Base-by-base conservation (phyloP, 768 basidiomycete species). In the Macrolepiota dolichaula region DNA sequence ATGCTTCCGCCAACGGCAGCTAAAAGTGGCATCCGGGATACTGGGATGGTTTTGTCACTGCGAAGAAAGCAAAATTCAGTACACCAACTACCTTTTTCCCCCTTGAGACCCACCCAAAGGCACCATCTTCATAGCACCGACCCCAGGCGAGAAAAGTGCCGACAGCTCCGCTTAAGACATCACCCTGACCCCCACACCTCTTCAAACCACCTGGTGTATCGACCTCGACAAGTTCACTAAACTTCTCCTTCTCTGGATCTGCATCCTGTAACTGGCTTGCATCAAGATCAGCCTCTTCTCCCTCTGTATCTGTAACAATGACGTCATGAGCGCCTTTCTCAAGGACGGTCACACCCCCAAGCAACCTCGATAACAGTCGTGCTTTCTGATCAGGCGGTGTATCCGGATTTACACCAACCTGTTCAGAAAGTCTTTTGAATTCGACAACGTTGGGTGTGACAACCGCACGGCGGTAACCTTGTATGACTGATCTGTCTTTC, bases 131-230 rank as follows among this genome's bases (percentile, higher is more conserved):
- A 71, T 92, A 98, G 67, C 92, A 94, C 71, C 90, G 91, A 4
- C 91, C 94, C 96, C 97, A 99, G 3, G 96, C 96, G 66, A 98
- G 78, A 71, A 97, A 85, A 1, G 94, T 85, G 0, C 95, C 97
- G 10, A 94, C 89, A 47, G 83, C 80, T 12, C 97, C 97, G 67
- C 89, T 91, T 58, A 98, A 72, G 38, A 99, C 86, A 73, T 99
- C 97, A 0, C 97, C 97, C 71, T 98, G 97, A 1, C 97, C 97
- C 12, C 97, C 96, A 67, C 94, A 96, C 58, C 97, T 79, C 76
- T 96, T 96, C 67, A 92, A 66, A 1, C 96, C 95, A 1, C 97
- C 97, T 57, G 84, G 75, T 0, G 80, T 74, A 64, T 90, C 86
- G 29, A 91, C 85, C 55, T 82, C 79, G 3, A 94, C 73, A 3